phyloP scores from a whole-genome alignment of 805 yeast species.

The Lachancea kluyveri region DNA sequence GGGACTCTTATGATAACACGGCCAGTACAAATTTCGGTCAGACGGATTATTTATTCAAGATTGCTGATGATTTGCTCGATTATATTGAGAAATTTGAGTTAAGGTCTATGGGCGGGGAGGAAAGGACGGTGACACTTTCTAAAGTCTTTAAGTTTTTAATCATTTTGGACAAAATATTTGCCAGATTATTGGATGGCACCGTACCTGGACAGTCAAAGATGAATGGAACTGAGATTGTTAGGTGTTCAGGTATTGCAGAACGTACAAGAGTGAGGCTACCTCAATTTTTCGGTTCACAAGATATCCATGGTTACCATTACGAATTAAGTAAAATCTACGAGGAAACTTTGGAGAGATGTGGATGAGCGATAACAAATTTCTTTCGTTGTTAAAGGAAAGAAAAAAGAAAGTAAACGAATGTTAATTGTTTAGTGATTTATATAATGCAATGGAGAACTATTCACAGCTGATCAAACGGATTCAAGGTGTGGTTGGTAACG shows the following conservation, averaged over 20 bases:
- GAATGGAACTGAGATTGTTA: constrained; percentile 44
- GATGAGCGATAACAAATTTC: constrained; percentile 2
- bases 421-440: not conserved
- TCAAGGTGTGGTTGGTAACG: constrained; percentile 8
- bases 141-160: constrained; percentile 34
- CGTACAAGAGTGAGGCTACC: constrained; percentile 42
- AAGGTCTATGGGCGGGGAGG: constrained; percentile 12
- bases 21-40: constrained; percentile 46
- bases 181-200: constrained; percentile 32
- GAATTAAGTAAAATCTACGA: constrained; percentile 42
- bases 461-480: constrained; percentile 12
- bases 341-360: constrained; percentile 34
- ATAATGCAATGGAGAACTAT: not conserved
- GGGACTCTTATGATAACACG: constrained; percentile 9
- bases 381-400: not conserved
- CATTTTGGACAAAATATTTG: constrained; percentile 38
- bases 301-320: constrained; percentile 37
- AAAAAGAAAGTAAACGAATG: not conserved
- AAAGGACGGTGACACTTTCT: constrained; percentile 26
- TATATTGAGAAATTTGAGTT: constrained; percentile 42
- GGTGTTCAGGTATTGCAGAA: constrained; percentile 48
- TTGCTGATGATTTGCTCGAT: constrained; percentile 64
- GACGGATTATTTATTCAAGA: constrained; percentile 50
- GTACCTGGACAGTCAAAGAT: constrained; percentile 32
- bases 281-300: constrained; percentile 28